These are phyloP conservation scores for Penicillium sp. DNA, from an alignment of 2,329 filamentous ascomycete genomes.

Conservation along the genomic window DNA sequence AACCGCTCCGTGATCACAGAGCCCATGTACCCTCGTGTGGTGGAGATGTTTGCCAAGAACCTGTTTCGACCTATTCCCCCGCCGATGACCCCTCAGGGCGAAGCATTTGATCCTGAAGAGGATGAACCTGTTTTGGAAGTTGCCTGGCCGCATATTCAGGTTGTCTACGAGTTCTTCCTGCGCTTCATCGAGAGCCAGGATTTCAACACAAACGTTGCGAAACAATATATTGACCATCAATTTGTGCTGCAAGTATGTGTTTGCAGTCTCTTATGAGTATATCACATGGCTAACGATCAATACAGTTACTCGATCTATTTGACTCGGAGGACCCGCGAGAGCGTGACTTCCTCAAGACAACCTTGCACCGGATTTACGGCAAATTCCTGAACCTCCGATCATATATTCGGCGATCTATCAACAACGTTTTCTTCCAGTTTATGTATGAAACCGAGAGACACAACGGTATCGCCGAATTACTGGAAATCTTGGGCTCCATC, in stretches of 20 bases:
- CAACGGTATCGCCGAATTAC: constrained; percentile 92
- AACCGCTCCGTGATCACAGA: constrained; percentile 98
- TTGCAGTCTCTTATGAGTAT: neutral
- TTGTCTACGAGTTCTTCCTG: constrained; percentile 98
- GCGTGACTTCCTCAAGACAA: constrained; percentile 96
- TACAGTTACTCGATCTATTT: constrained; percentile 84
- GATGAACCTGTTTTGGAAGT: constrained; percentile 97
- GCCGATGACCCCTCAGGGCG: constrained; percentile 94
- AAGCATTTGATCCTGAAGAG: constrained; percentile 97
- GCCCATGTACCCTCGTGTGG: constrained; percentile 96
- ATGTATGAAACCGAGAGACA: constrained; percentile 98
- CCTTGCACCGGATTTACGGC: constrained; percentile 93
- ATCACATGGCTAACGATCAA: constrained; percentile 9
- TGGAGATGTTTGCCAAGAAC: constrained; percentile 99
- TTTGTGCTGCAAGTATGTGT: constrained; percentile 72
- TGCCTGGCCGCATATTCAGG: constrained; percentile 98
- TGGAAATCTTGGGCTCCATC: constrained; percentile 96
- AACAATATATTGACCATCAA: constrained; percentile 96
- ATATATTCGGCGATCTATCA: constrained; percentile 96
- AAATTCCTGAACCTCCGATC: constrained; percentile 97
- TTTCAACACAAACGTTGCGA: constrained; percentile 99
- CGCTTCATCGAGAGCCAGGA: constrained; percentile 99
- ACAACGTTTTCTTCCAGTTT: constrained; percentile 99
- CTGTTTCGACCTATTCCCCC: constrained; percentile 94
- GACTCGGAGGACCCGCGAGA: constrained; percentile 97